phyloP scores from a whole-genome alignment of 345 rosid species.

The Lagerstroemia speciosa region DNA sequence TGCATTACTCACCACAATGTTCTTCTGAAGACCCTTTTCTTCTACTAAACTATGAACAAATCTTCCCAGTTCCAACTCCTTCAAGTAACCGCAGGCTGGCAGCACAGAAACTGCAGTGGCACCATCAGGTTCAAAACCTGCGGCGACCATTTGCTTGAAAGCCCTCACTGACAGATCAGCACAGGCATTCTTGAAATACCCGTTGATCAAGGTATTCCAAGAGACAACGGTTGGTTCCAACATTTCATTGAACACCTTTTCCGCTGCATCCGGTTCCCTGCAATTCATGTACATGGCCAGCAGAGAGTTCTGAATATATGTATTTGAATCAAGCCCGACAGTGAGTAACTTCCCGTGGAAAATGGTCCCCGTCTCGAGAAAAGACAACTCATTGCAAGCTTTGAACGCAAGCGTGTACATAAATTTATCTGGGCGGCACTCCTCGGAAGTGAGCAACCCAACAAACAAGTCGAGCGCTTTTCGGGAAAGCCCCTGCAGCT shows the following conservation, averaged over 20 bases:
- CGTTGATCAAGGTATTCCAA: slow-evolving; percentile 57
- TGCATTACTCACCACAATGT: slow-evolving; percentile 41
- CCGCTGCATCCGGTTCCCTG: slow-evolving; percentile 30
- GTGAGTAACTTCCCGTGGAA: slow-evolving; percentile 37
- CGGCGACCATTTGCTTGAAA: slow-evolving; percentile 27
- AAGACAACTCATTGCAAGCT: slow-evolving; percentile 38
- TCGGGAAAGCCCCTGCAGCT: slow-evolving; percentile 23
- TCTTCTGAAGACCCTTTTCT: slow-evolving; percentile 28
- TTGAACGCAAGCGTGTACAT: slow-evolving; percentile 35
- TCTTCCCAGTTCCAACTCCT: slow-evolving; percentile 33
- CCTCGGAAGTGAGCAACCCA: slow-evolving; percentile 17
- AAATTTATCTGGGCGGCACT: slow-evolving; percentile 30
- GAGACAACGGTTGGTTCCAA: slow-evolving; percentile 36
- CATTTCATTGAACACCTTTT: slow-evolving; percentile 34
- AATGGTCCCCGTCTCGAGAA: slow-evolving; percentile 29
- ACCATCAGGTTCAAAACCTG: slow-evolving; percentile 25
- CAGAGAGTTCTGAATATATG: slow-evolving; percentile 40
- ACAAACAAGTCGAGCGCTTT: slow-evolving; percentile 24
- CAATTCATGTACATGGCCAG: slow-evolving; percentile 42
- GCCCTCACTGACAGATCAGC: slow-evolving; percentile 29
- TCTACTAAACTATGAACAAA: slow-evolving; percentile 38
- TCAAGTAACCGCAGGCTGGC: slow-evolving; percentile 39
- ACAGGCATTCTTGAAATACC: slow-evolving; percentile 38
- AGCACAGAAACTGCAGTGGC: slow-evolving; percentile 42
- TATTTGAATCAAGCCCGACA: slow-evolving; percentile 23